Evolutionary conservation across 2,329 filamentous ascomycete genomes (phyloP).

Genomic region (Paraphoma chrysanthemicola): DNA sequence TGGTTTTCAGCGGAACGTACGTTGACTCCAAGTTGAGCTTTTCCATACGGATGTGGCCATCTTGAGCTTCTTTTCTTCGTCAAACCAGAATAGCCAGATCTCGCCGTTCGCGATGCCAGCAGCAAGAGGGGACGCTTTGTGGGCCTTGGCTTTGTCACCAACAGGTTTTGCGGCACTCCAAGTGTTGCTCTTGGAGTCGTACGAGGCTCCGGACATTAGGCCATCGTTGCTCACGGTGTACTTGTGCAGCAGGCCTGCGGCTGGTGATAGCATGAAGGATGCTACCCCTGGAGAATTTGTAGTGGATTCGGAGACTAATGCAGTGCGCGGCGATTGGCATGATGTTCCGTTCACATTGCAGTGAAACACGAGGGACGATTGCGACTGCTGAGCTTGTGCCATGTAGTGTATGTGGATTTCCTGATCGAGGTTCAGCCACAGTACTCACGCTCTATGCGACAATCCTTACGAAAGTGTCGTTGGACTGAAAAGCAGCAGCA

Average conservation of each 20-base stretch:
- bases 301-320: background rate
- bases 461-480: background rate
- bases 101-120: background rate
- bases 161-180: background rate
- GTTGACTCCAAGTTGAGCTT: background rate
- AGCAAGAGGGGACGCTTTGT: background rate
- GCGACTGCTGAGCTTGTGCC: background rate
- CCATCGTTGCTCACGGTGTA: background rate
- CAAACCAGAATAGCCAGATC: background rate
- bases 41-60: background rate
- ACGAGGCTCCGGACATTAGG: background rate
- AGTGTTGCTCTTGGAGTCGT: background rate
- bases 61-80: background rate
- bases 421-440: background rate
- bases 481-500: background rate
- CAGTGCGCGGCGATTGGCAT: background rate
- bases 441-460: background rate
- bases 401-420: background rate
- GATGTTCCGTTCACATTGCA: background rate
- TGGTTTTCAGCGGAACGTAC: background rate
- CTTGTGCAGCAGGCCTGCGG: background rate
- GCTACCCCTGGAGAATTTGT: background rate
- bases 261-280: background rate
- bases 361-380: background rate
- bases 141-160: background rate